These are phyloP conservation scores for Mesembryanthemum crystallinum DNA, from an alignment of 148 eudicot species.

Conservation along the genomic window DNA sequence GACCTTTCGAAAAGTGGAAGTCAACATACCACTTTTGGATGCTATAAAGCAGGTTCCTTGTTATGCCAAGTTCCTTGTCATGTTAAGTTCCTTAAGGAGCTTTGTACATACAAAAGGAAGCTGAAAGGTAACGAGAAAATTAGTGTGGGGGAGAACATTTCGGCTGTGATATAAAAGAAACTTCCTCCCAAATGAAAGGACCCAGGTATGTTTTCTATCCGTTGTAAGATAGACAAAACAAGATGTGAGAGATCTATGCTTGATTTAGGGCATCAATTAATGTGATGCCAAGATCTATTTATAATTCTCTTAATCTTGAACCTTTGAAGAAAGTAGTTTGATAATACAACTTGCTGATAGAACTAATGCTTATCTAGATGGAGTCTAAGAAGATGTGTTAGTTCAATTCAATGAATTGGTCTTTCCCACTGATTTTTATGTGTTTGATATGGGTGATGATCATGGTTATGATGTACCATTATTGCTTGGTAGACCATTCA, in stretches of 20 bases:
- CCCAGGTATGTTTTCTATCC: constrained; percentile 12
- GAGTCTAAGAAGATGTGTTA: background rate
- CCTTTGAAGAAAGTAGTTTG: background rate
- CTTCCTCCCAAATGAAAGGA: constrained; percentile 13
- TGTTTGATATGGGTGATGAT: background rate
- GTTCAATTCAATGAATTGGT: background rate
- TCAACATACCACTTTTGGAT: constrained; percentile 10
- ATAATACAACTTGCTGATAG: background rate
- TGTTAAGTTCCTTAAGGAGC: constrained; percentile 9
- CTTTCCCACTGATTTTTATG: constrained; percentile 3
- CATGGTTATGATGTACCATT: too few species aligned
- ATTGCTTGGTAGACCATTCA: too few species aligned
- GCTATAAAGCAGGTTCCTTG: constrained; percentile 13
- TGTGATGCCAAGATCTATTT: constrained; percentile 3
- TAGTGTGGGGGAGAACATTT: constrained; percentile 1
- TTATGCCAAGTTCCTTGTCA: constrained; percentile 15
- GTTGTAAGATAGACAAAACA: background rate
- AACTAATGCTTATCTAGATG: background rate
- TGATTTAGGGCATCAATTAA: constrained; percentile 9
- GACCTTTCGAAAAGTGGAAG: background rate
- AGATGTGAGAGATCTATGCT: background rate
- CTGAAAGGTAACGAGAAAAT: constrained; percentile 2
- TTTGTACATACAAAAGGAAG: constrained; percentile 13
- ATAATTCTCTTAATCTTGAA: background rate
- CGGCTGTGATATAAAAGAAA: constrained; percentile 2